A percentile compares a stretch with the other conserved stretches of the same genome.
Conservation (phyloP, 768 basidiomycete genomes). For the Boletellus ananiceps region DNA sequence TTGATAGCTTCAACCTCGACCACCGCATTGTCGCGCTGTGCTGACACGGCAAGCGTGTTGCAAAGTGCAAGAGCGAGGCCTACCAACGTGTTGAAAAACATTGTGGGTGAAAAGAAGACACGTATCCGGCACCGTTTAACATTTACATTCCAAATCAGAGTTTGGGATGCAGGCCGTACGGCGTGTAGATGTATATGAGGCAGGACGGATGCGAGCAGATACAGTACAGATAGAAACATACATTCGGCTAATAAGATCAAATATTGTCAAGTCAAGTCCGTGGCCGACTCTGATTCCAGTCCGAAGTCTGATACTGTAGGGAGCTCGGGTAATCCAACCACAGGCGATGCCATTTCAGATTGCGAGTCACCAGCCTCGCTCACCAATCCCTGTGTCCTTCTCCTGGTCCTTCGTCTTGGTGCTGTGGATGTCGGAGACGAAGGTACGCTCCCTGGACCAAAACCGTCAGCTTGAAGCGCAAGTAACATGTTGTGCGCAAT, state of each 20-base stretch:
- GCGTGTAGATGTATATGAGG: conserved; percentile 14
- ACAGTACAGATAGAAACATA: conserved; percentile 31
- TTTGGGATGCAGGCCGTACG: conserved; percentile 20
- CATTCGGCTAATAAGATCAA: conserved; percentile 21
- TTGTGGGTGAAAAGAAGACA: not conserved
- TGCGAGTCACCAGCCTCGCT: conserved; percentile 32
- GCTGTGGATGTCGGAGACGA: conserved; percentile 43
- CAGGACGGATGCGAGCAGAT: conserved; percentile 28
- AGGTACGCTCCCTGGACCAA: conserved; percentile 41
- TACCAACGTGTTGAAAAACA: conserved; percentile 12
- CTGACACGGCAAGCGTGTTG: conserved; percentile 34
- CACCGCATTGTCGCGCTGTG: conserved; percentile 41
- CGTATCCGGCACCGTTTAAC: not conserved
- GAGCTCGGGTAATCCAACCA: conserved; percentile 22
- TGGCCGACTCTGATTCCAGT: conserved; percentile 22
- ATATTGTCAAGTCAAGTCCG: conserved; percentile 26
- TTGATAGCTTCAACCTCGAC: conserved; percentile 55
- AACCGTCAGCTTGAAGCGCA: conserved; percentile 66
- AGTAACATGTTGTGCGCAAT: conserved; percentile 75
- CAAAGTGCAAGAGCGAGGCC: conserved; percentile 35
- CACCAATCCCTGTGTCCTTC: conserved; percentile 34
- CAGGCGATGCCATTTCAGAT: conserved; percentile 24
- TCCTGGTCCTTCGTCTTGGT: conserved; percentile 26
- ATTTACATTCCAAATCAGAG: conserved; percentile 14
- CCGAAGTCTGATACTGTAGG: conserved; percentile 27